Conservation (phyloP, 2,329 filamentous ascomycete species). For the Fulvia fulva region DNA sequence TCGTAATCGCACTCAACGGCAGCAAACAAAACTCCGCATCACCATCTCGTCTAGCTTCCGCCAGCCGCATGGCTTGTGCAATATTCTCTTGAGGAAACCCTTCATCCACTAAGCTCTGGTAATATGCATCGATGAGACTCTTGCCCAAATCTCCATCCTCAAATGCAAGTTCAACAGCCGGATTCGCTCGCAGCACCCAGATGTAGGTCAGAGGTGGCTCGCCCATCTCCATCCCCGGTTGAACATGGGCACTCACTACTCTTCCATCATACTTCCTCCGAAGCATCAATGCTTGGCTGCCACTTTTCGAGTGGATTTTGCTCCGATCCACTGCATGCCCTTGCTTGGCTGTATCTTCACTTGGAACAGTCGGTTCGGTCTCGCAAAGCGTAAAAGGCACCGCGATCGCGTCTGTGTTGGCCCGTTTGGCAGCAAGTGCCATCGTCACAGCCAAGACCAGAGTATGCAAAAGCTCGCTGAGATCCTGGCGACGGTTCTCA, state of each 20-base stretch:
- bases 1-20: slow-evolving; percentile 15
- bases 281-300: slow-evolving; percentile 22
- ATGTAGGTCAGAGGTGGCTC: slow-evolving; percentile 22
- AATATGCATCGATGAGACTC: slow-evolving; percentile 19
- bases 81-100: slow-evolving; percentile 22
- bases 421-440: slow-evolving; percentile 12
- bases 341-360: slow-evolving; percentile 2
- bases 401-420: background rate
- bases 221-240: slow-evolving; percentile 21
- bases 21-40: slow-evolving; percentile 17
- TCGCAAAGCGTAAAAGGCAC: slow-evolving; percentile 26
- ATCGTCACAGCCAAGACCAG: slow-evolving; percentile 20
- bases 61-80: slow-evolving; percentile 18
- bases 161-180: slow-evolving; percentile 6
- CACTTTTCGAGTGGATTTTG: slow-evolving; percentile 20
- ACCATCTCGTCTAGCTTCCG: slow-evolving; percentile 10
- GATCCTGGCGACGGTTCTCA: slow-evolving; percentile 18
- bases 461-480: slow-evolving; percentile 24
- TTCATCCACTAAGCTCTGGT: slow-evolving; percentile 22
- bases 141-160: slow-evolving; percentile 7
- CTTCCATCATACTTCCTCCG: slow-evolving; percentile 2
- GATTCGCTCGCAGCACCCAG: slow-evolving; percentile 23
- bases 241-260: slow-evolving; percentile 20
- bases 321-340: slow-evolving; percentile 9
- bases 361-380: slow-evolving; percentile 15